Percentiles rank a stretch among this genome's conserved stretches.
These are phyloP conservation scores for Solanum lycopersicoides DNA, from an alignment of 257 asterid species.

Conservation along the genomic window DNA sequence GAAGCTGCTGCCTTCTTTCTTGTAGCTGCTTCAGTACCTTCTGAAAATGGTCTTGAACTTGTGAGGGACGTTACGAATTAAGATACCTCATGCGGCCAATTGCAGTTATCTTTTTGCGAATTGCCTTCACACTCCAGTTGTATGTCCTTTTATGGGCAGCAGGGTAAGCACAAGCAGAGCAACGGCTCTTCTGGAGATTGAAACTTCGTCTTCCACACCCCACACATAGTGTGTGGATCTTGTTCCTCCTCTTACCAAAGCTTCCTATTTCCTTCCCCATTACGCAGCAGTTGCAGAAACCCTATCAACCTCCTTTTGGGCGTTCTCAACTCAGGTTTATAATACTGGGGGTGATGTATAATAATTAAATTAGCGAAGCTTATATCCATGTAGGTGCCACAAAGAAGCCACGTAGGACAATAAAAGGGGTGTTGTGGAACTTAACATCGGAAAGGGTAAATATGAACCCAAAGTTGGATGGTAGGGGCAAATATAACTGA, in stretches of 20 bases:
- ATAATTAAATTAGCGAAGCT: no score
- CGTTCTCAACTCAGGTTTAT: neutral
- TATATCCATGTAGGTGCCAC: no score
- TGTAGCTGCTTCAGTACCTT: slow-evolving; percentile 77
- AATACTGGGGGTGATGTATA: no score
- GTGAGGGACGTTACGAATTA: slow-evolving; percentile 41
- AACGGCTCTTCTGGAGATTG: slow-evolving; percentile 57
- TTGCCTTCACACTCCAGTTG: slow-evolving; percentile 82
- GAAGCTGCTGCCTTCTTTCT: slow-evolving; percentile 64
- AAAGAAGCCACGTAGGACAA: no score
- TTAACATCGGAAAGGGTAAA: neutral
- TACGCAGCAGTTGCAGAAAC: slow-evolving; percentile 14
- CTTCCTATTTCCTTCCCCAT: slow-evolving; percentile 64
- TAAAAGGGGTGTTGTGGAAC: neutral
- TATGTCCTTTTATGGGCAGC: slow-evolving; percentile 51
- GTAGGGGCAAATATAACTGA: no score
- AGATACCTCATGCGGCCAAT: slow-evolving; percentile 77
- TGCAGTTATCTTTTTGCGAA: slow-evolving; percentile 71
- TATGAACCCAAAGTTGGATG: no score
- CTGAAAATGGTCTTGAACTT: slow-evolving; percentile 74
- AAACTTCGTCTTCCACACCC: slow-evolving; percentile 54
- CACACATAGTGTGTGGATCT: slow-evolving; percentile 58
- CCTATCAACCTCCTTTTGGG: slow-evolving; percentile 6
- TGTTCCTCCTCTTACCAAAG: slow-evolving; percentile 56
- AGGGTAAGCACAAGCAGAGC: slow-evolving; percentile 57